Base-by-base conservation (phyloP, 257 asterid species). In the Dorcoceras hygrometricum region DNA sequence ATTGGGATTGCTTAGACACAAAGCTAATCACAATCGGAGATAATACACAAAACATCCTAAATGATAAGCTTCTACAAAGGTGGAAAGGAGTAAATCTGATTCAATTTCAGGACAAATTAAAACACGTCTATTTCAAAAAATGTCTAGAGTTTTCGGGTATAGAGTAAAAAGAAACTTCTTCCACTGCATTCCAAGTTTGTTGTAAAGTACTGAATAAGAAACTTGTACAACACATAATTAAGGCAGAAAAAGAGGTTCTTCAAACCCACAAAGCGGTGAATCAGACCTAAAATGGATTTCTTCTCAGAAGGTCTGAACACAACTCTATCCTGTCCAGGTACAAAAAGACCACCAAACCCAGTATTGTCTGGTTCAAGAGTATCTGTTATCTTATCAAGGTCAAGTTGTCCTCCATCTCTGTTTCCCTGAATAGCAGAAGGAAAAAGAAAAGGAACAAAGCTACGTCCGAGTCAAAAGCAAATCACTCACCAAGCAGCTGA, bases 231-330 rank as follows among this genome's bases (percentile, higher is more conserved):
- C 26, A 24, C 59, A 5, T 12, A n/a, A 56, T 62, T 12, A 10
- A 2, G 6, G 29, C 24, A 23, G 57, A 48, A 73, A 28, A 26
- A 56, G 43, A 31, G 39, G 8, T 16, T 29, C 22, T 59, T 60
- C 63, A 57, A 70, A 20, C 14, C 63, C 20, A 26, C 5, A 9
- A 3, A 18, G 8, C 63, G 11, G 62, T 23, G 43, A 76, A 31
- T 23, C 76, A 60, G 81, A 89, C 98, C 98, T 76, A 89, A 65
- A 65, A 74, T 75, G 1, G 97, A 92, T 82, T 86, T 92, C 67
- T 84, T 75, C 77, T 87, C 96, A 0, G 83, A 63, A 54, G 83
- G 82, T 74, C 83, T 76, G 71, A 84, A 92, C 46, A 86, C 76
- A 8, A 92, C 80, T 76, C 87, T 75, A 59, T 87, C 95, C 81